Percentiles rank a stretch among this genome's conserved stretches.
Conservation (phyloP, 2,329 filamentous ascomycete genomes). For the Penicillium digitatum region DNA sequence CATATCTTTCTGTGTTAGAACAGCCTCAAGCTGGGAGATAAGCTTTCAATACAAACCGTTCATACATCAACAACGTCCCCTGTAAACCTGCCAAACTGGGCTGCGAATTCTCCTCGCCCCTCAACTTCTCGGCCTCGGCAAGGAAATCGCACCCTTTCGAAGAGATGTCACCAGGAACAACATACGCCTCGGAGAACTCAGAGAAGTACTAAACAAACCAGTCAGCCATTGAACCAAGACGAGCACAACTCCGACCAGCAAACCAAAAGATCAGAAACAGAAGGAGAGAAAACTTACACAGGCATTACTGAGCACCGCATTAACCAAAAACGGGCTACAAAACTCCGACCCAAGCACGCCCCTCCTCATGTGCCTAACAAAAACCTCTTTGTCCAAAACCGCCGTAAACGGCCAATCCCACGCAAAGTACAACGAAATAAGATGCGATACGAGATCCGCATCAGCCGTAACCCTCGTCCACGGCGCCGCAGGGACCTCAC, state of each 20-base stretch:
- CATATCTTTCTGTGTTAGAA: conserved; percentile 26
- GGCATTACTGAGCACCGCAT: conserved; percentile 70
- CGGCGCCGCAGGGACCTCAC: conserved; percentile 43
- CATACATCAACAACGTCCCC: conserved; percentile 36
- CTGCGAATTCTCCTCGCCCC: conserved; percentile 19
- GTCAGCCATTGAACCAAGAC: neutral
- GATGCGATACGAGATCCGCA: conserved; percentile 68
- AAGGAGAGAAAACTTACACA: conserved; percentile 29
- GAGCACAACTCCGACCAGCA: neutral
- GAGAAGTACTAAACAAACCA: conserved; percentile 32
- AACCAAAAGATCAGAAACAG: neutral
- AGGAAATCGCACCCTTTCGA: conserved; percentile 38
- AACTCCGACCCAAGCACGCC: conserved; percentile 57
- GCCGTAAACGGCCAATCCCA: conserved; percentile 88
- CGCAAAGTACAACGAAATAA: conserved; percentile 88
- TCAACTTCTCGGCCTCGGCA: conserved; percentile 35
- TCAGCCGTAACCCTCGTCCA: conserved; percentile 83
- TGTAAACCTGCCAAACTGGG: conserved; percentile 32
- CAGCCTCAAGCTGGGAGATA: neutral
- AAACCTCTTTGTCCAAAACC: conserved; percentile 75
- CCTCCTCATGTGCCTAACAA: conserved; percentile 51
- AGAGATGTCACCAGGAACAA: conserved; percentile 34
- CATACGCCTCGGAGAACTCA: conserved; percentile 39
- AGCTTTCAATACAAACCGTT: conserved; percentile 25
- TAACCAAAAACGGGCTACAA: conserved; percentile 83